Evolutionary conservation across 768 basidiomycete species (phyloP).

Genomic region (Sarcodon aspratus): DNA sequence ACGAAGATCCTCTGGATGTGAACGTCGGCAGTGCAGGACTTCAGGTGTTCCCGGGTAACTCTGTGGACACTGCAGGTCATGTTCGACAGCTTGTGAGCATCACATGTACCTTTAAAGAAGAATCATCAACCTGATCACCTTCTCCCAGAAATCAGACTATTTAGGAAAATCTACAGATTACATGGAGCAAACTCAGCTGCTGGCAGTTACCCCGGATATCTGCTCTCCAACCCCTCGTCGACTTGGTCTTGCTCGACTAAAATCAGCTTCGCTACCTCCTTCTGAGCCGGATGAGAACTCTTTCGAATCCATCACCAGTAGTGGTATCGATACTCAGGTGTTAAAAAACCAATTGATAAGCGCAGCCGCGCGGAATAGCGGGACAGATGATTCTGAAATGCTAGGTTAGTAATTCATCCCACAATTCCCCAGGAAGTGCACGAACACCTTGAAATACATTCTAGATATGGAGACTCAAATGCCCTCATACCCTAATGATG

Average conservation of each 20-base stretch:
- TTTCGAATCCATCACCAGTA: slow-evolving; percentile 1
- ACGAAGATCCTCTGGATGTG: too few species aligned
- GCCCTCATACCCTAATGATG: slow-evolving; percentile 2
- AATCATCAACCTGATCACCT: background rate
- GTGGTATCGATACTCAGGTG: slow-evolving; percentile 27
- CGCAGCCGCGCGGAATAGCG: slow-evolving; percentile 3
- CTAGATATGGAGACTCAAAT: slow-evolving; percentile 23
- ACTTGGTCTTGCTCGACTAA: background rate
- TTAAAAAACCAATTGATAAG: slow-evolving; percentile 19
- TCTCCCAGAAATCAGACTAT: background rate
- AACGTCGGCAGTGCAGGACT: too few species aligned
- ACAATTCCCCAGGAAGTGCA: background rate
- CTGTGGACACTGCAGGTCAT: too few species aligned
- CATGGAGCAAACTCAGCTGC: slow-evolving; percentile 41
- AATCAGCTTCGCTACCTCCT: slow-evolving; percentile 9
- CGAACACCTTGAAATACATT: background rate
- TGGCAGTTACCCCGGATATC: slow-evolving; percentile 23
- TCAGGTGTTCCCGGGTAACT: too few species aligned
- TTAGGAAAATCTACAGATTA: slow-evolving; percentile 10
- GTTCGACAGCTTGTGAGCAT: too few species aligned
- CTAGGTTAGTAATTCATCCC: slow-evolving; percentile 23
- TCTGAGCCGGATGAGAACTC: slow-evolving; percentile 9
- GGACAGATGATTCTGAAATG: slow-evolving; percentile 31
- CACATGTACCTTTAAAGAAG: too few species aligned
- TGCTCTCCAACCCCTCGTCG: slow-evolving; percentile 11